Percentiles rank a stretch among this genome's conserved stretches.
Evolutionary conservation across 129 eudicot species (phyloP).

Genomic region (Chrysanthemum makinoi): DNA sequence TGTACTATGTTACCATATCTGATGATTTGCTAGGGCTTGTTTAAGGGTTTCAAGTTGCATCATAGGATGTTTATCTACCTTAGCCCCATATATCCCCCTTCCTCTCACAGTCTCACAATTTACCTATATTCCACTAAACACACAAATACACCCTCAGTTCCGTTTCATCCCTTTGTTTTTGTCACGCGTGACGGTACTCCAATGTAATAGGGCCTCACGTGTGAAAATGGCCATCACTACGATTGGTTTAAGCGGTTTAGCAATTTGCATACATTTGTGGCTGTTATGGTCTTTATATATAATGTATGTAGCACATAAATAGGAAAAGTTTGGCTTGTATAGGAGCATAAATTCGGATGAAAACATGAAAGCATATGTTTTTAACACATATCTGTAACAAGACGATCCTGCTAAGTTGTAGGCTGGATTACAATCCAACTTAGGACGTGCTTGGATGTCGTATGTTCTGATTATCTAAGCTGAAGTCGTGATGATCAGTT

Average conservation of each 20-base stretch:
- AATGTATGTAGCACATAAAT: background rate
- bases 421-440: background rate
- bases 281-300: background rate
- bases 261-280: conserved; percentile 2
- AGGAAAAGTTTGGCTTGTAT: conserved; percentile 13
- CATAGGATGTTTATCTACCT: background rate
- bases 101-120: too few species aligned
- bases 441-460: background rate
- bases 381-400: background rate
- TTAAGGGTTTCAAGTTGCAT: background rate
- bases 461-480: background rate
- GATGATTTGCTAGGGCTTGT: background rate
- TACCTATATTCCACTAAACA: too few species aligned
- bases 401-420: background rate
- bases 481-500: background rate
- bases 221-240: too few species aligned
- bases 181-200: too few species aligned
- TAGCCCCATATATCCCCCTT: too few species aligned
- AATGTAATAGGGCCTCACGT: too few species aligned
- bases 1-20: too few species aligned
- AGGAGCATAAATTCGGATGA: conserved; percentile 1
- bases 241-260: background rate
- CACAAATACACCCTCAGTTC: too few species aligned
- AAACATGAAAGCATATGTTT: background rate
- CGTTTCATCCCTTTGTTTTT: too few species aligned